Evolutionary conservation across 495 filamentous ascomycete species (phyloP), one percentile per base, ranked within the genome.

Genomic region (Hypoxylon perforatum): DNA sequence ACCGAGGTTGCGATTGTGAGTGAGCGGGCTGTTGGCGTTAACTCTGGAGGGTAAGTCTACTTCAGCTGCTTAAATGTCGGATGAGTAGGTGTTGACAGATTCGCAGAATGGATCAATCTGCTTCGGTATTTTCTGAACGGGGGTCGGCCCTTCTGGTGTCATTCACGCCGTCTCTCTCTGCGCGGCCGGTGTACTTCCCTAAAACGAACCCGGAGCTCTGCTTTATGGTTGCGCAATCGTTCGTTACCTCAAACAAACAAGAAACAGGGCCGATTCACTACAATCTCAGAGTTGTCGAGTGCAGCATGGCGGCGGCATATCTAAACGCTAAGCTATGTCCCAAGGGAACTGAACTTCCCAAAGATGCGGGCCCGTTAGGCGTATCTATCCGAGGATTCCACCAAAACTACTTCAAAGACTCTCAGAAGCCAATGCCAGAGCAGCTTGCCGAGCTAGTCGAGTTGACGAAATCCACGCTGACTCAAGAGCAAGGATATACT

Each of bases 271-370:
- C 94, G 1, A 88, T 93, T 54, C 92, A 92, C 81, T 99, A 98
- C 82, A 99, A 99, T 77, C 88, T 99, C 5, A 90, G 95, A 15
- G 95, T 99, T 0, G 95, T 97, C 8, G 95, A 98, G 76, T 96
- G 92, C 80, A 93, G 89, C 6, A 84, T 99, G 30, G 96, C 96
- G 11, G 92, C 95, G 1, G 88, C 91, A 21, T 82, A 82, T 62
- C 76, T 87, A 42, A 79, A 86, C 65, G 79, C 81, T 14, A 75
- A 77, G 36, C 70, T 85, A 45, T 82, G 80, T 68, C 71, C 87
- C 83, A 63, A 86, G 10, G 78, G 93, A 48, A 87, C 84, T 1
- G 73, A 77, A 23, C 86, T 99, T 5, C 88, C 91, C 14, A 75
- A 85, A 48, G 95, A 99, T 75, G 87, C 89, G 57, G 90, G 91